Conservation (phyloP, 2,329 filamentous ascomycete species). For the Epichloe gansuensis region DNA sequence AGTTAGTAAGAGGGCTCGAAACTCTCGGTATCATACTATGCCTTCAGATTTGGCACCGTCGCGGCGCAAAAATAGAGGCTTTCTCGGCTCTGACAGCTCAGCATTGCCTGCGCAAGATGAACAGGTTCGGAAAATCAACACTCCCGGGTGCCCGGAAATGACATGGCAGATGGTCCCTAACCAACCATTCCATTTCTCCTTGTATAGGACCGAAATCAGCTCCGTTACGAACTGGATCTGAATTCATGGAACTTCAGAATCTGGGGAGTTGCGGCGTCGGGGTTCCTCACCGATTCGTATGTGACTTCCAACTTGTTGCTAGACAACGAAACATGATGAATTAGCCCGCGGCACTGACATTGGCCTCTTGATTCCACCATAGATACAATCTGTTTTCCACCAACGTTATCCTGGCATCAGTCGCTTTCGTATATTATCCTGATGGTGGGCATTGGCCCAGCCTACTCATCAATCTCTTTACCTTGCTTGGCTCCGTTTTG, state of each 20-base stretch:
- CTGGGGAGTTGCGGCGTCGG: slow-evolving; percentile 41
- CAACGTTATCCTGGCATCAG: slow-evolving; percentile 40
- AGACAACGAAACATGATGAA: background rate
- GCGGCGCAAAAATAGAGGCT: slow-evolving; percentile 32
- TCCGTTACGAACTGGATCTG: slow-evolving; percentile 40
- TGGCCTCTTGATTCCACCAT: background rate
- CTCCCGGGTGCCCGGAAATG: background rate
- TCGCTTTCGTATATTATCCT: slow-evolving; percentile 41
- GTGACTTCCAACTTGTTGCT: slow-evolving; percentile 11
- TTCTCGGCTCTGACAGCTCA: slow-evolving; percentile 36
- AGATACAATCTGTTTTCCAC: slow-evolving; percentile 43
- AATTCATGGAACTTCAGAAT: slow-evolving; percentile 43
- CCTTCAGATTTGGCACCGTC: slow-evolving; percentile 16
- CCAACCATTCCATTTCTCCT: background rate
- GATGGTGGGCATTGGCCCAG: slow-evolving; percentile 30
- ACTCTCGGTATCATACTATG: slow-evolving; percentile 12
- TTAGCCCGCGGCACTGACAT: background rate
- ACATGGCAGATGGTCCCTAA: slow-evolving; percentile 2
- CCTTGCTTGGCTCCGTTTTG: slow-evolving; percentile 37
- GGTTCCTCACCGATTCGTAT: slow-evolving; percentile 40
- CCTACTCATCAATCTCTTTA: slow-evolving; percentile 38
- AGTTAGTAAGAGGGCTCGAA: too few relatives aligned
- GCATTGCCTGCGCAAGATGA: slow-evolving; percentile 35
- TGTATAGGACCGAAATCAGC: slow-evolving; percentile 34
- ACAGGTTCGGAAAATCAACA: slow-evolving; percentile 23